Evolutionary conservation across 805 yeast genomes (phyloP).

Genomic region (Cyberlindnera meyerae): DNA sequence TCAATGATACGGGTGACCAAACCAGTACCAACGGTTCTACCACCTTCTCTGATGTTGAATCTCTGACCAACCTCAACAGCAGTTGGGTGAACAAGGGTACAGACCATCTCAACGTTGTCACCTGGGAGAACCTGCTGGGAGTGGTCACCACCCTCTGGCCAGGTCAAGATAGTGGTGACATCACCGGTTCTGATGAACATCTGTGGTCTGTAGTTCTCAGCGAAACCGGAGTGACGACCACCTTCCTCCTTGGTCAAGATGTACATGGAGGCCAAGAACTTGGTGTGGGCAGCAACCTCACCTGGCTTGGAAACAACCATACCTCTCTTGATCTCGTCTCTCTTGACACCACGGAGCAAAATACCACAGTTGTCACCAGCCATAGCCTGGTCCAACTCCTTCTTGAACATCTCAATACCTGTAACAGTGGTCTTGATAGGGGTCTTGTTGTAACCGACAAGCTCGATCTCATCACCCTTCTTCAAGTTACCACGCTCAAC

Average conservation of each 20-base stretch:
- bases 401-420: conserved; percentile 99
- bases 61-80: conserved; percentile 96
- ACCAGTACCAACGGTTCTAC: conserved; percentile 99
- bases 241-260: conserved; percentile 96
- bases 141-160: conserved; percentile 85
- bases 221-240: conserved; percentile 98
- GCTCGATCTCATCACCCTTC: conserved; percentile 98
- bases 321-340: conserved; percentile 96
- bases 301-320: conserved; percentile 95
- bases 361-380: conserved; percentile 99
- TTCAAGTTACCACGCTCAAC: conserved; percentile 96
- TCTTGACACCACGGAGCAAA: conserved; percentile 94
- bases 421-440: conserved; percentile 93
- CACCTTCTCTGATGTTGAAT: conserved; percentile 99
- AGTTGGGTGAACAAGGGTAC: conserved; percentile 83
- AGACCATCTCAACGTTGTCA: conserved; percentile 95
- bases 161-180: conserved; percentile 82
- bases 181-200: conserved; percentile 94
- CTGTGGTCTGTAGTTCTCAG: conserved; percentile 97
- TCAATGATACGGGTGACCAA: conserved; percentile 87
- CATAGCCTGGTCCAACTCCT: conserved; percentile 94
- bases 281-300: conserved; percentile 86
- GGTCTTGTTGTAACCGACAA: conserved; percentile 84
- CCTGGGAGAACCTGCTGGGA: conserved; percentile 94
- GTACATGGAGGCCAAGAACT: conserved; percentile 90